Evolutionary conservation across 2,329 filamentous ascomycete genomes (phyloP).

Genomic region (Thielaviopsis musarum): DNA sequence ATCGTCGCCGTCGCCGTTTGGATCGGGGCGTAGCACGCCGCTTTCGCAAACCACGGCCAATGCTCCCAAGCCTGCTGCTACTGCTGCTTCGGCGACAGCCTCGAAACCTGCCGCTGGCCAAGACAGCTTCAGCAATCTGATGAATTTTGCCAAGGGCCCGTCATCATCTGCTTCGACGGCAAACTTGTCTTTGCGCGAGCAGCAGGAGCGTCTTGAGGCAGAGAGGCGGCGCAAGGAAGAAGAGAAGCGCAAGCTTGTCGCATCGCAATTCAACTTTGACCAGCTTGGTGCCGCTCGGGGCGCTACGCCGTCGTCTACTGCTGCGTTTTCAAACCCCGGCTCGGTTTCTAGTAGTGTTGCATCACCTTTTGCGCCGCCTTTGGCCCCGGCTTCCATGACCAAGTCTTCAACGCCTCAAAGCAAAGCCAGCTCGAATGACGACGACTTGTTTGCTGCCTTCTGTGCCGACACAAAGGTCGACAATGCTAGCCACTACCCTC

Average conservation of each 20-base stretch:
- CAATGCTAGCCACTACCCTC: constrained; percentile 47
- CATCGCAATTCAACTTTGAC: constrained; percentile 60
- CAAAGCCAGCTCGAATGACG: constrained; percentile 20
- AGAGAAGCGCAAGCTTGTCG: constrained; percentile 52
- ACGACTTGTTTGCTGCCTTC: constrained; percentile 53
- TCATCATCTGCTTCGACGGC: constrained; percentile 40
- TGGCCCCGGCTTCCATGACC: constrained; percentile 14
- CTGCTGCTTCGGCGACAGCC: constrained; percentile 17
- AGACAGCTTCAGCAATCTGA: constrained; percentile 66
- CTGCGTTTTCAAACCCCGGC: neutral
- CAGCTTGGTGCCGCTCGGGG: constrained; percentile 57
- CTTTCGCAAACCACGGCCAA: neutral
- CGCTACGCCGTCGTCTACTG: constrained; percentile 30
- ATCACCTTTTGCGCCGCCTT: constrained; percentile 23
- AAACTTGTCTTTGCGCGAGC: constrained; percentile 63
- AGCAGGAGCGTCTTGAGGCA: constrained; percentile 49
- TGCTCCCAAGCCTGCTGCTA: neutral
- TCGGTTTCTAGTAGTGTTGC: constrained; percentile 1
- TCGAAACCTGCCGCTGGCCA: constrained; percentile 31
- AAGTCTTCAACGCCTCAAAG: constrained; percentile 1
- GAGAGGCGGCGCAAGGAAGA: constrained; percentile 58
- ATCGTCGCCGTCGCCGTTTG: constrained; percentile 37
- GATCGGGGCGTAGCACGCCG: constrained; percentile 39
- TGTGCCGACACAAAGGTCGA: constrained; percentile 50
- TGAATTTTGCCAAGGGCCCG: constrained; percentile 33